phyloP scores from a whole-genome alignment of 192 early-diverging fungal genomes.

The Paraglomus occultum region DNA sequence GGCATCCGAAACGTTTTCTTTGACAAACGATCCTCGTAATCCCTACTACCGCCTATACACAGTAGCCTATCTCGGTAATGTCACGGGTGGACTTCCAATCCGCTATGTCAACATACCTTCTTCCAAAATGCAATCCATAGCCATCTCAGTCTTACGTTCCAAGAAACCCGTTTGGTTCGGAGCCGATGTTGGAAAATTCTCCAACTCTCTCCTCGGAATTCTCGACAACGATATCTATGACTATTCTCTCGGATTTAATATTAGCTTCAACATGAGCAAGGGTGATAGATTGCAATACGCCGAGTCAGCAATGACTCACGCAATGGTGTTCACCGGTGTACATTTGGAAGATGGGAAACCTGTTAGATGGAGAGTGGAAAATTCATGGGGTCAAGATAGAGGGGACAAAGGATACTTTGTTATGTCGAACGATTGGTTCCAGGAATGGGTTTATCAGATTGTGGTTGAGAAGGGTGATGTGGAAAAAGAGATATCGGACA shows the following conservation, averaged over 20 bases:
- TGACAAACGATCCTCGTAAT: conserved; percentile 78
- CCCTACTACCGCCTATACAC: conserved; percentile 60
- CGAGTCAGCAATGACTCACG: conserved; percentile 77
- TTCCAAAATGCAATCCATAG: conserved; percentile 56
- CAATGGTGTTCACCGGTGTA: conserved; percentile 75
- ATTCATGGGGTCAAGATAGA: conserved; percentile 62
- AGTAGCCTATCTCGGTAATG: conserved; percentile 71
- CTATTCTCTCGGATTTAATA: conserved; percentile 64
- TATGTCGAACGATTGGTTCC: conserved; percentile 80
- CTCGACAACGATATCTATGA: conserved; percentile 64
- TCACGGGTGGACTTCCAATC: conserved; percentile 61
- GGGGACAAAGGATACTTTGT: conserved; percentile 75
- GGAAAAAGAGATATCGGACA: conserved; percentile 56
- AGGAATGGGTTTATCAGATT: conserved; percentile 77
- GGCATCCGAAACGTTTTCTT: conserved; percentile 59
- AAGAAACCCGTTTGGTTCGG: conserved; percentile 77
- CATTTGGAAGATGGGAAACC: conserved; percentile 62
- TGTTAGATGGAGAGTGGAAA: conserved; percentile 75
- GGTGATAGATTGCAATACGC: conserved; percentile 67
- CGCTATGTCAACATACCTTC: conserved; percentile 66
- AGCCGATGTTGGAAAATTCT: conserved; percentile 71
- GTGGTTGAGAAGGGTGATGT: conserved; percentile 67
- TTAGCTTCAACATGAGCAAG: conserved; percentile 60
- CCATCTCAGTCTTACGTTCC: conserved; percentile 54
- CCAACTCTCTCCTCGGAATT: conserved; percentile 50